Base-by-base conservation (phyloP, 108 stramenopile species). In the Epipyxis sp. region DNA sequence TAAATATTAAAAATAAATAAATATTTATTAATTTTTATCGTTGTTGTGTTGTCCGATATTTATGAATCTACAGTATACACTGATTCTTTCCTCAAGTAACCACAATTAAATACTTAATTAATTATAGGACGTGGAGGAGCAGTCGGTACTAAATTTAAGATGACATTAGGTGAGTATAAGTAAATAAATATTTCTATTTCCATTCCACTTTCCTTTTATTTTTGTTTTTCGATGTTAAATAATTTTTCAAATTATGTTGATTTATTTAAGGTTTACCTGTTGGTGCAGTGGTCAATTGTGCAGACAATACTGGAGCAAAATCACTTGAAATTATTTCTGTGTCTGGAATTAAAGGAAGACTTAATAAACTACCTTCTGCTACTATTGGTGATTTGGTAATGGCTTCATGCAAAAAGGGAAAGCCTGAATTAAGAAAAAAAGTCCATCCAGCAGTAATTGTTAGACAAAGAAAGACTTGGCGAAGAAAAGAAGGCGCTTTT, bases 371-470 rank as follows among this genome's bases (percentile, higher is more conserved):
- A 57, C 98, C 98, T 65, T 94, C 94, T 80, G 98, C 96, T 69
- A 83, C 82, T 59, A 88, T 95, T 27, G 98, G 98, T 45, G 98
- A 99, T 82, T 94, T 97, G 95, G 95, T 98, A 79, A 96, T 99
- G 97, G 91, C 90, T 85, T 93, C 96, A 46, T 95, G 97, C 34
- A 97, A 96, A 90, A 99, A 98, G 95, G 98, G 97, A 80, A 99
- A 99, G 95, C 97, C 98, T 27, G 98, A 99, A 86, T 92, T 99
- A 67, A 87, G 98, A n/a, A 99, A 99, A 91, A 98, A 98, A 91
- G 97, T 99, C 82, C 89, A 95, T 90, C 98, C 98, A 45, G 97
- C 89, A 27, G 89, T 99, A 59, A 90, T 99, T 80, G 94, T 99
- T 68, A 85, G 98, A 84, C 96, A 98, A 91, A 92, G 98, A 88